Conservation (phyloP, 2,329 filamentous ascomycete species). For the Xylariaceae sp. region DNA sequence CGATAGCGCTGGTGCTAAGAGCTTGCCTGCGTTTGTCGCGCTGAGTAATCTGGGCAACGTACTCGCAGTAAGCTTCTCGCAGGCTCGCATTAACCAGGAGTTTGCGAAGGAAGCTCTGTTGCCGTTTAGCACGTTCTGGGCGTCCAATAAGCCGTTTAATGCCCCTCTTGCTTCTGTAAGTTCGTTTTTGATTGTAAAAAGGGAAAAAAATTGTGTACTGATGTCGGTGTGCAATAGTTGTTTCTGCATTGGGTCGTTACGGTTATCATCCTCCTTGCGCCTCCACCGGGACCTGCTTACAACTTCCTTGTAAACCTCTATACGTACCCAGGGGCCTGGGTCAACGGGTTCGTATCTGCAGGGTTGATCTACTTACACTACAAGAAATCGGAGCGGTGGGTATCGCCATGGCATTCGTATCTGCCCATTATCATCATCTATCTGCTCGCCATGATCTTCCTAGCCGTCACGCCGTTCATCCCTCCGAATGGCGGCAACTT, state of each 20-base stretch:
- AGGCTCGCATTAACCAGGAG: slow-evolving; percentile 59
- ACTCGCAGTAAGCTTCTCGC: slow-evolving; percentile 56
- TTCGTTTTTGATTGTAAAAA: no score
- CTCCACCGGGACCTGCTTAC: slow-evolving; percentile 64
- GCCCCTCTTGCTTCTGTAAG: slow-evolving; percentile 54
- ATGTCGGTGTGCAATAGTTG: slow-evolving; percentile 37
- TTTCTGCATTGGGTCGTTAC: slow-evolving; percentile 65
- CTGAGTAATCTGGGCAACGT: slow-evolving; percentile 61
- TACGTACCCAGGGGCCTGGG: slow-evolving; percentile 52
- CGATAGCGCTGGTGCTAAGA: slow-evolving; percentile 45
- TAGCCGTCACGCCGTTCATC: slow-evolving; percentile 52
- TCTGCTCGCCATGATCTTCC: slow-evolving; percentile 48
- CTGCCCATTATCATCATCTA: slow-evolving; percentile 47
- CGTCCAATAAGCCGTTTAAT: slow-evolving; percentile 64
- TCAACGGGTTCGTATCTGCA: slow-evolving; percentile 47
- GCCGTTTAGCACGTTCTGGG: slow-evolving; percentile 64
- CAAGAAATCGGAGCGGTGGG: slow-evolving; percentile 48
- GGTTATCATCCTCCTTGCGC: slow-evolving; percentile 61
- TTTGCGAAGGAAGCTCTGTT: slow-evolving; percentile 66
- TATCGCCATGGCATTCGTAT: slow-evolving; percentile 48
- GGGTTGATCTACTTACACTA: slow-evolving; percentile 51
- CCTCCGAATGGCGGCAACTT: slow-evolving; percentile 46
- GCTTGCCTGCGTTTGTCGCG: slow-evolving; percentile 54
- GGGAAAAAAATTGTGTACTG: no score
- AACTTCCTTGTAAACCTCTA: slow-evolving; percentile 61